These are phyloP conservation scores for Fusarium hostae DNA, from an alignment of 2,329 filamentous ascomycete species.

Conservation along the genomic window DNA sequence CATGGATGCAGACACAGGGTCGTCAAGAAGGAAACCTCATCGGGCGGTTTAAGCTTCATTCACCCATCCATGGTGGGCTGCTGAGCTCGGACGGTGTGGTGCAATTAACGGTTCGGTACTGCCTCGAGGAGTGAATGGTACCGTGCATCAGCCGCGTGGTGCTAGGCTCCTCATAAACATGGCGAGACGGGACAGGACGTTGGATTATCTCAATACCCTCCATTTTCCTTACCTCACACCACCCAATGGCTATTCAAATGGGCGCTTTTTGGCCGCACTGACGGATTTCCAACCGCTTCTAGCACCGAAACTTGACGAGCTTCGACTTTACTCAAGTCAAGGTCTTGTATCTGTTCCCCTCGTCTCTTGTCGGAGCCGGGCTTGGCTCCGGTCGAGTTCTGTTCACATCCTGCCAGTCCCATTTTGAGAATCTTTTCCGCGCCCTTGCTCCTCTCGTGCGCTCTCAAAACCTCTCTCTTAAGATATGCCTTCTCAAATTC, in stretches of 20 bases:
- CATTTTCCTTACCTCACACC: conserved; percentile 37
- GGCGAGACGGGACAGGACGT: conserved; percentile 28
- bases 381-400: conserved; percentile 47
- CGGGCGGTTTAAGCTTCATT: conserved; percentile 10
- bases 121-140: conserved; percentile 15
- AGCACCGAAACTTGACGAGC: conserved; percentile 33
- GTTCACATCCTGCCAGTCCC: conserved; percentile 46
- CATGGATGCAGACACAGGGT: conserved; percentile 25
- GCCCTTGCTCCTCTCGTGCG: conserved; percentile 40
- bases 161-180: conserved; percentile 34
- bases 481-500: conserved; percentile 37
- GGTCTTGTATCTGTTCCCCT: conserved; percentile 43
- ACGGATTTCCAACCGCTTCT: conserved; percentile 36
- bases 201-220: conserved; percentile 40
- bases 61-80: conserved; percentile 2
- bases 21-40: conserved; percentile 16
- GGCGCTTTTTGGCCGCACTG: conserved; percentile 27
- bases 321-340: conserved; percentile 33
- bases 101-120: conserved; percentile 20
- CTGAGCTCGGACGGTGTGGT: conserved; percentile 34
- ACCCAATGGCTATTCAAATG: conserved; percentile 23
- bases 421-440: conserved; percentile 46
- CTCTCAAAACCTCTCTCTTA: conserved; percentile 42
- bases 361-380: conserved; percentile 46
- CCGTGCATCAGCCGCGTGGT: conserved; percentile 32